These are phyloP conservation scores for Aspergillus fijiensis DNA, from an alignment of 2,329 filamentous ascomycete genomes.

Conservation along the genomic window DNA sequence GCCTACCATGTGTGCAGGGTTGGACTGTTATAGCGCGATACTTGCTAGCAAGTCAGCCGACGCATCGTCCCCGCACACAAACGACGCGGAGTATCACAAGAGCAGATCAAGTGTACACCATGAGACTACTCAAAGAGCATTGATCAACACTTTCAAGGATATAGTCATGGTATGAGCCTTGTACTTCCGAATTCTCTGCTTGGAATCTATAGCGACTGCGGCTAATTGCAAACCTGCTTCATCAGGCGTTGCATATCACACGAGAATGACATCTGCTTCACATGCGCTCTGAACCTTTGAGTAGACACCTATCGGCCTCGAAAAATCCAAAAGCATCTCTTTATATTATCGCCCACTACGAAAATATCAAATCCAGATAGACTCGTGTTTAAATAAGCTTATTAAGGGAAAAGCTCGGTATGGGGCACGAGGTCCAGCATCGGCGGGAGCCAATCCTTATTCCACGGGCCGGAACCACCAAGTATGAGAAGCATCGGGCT, in stretches of 20 bases:
- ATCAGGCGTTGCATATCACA: not conserved
- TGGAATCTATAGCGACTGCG: not conserved
- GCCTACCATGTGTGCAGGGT: not conserved
- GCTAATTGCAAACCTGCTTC: not conserved
- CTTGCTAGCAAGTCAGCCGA: not conserved
- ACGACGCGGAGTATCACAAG: not conserved
- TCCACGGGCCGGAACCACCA: not conserved
- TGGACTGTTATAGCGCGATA: not conserved
- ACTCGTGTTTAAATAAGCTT: not conserved
- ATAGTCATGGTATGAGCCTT: not conserved
- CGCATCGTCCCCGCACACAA: not conserved
- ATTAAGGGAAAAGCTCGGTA: not conserved
- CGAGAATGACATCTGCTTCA: not conserved
- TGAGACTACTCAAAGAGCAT: not conserved
- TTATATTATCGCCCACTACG: not conserved
- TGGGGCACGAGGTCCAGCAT: not conserved
- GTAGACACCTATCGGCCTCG: too few species aligned
- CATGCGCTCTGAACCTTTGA: not conserved
- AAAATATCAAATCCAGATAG: not conserved
- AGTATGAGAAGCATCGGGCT: too few species aligned
- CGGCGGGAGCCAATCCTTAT: not conserved
- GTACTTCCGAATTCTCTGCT: not conserved
- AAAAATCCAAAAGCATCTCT: too few species aligned
- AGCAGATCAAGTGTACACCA: not conserved
- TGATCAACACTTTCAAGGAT: not conserved